Evolutionary conservation across 257 asterid genomes (phyloP), one percentile per base, ranked within the genome.

Genomic region (Solanum okadae): DNA sequence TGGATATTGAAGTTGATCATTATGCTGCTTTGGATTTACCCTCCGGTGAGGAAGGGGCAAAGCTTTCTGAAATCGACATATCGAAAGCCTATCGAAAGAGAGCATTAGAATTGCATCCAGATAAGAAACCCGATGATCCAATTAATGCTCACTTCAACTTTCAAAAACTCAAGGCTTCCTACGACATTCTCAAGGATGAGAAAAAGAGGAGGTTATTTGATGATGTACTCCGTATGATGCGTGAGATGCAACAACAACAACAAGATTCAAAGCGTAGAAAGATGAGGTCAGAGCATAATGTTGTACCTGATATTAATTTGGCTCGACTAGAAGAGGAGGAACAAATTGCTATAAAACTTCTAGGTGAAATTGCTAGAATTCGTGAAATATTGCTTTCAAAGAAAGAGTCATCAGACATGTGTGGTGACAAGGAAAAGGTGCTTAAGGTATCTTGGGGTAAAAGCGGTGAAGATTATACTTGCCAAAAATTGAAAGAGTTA

Each of bases 51-150:
- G 94, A 94, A 93, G 95, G 95, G 38, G 88, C 96, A 37, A 86
- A 63, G 78, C 93, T 94, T 75, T 87, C 94, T 1, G 93, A 92
- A 75, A 91, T 92, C 86, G 94, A 94, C 68, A 94, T 94, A 25
- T 90, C 86, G 27, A 94, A 94, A 90, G 94, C 95, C 37, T 94
- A 91, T 88, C 83, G 93, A 34, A 87, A 87, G 2, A 94, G 90
- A 91, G 95, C 95, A 34, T 91, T 91, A 83, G 94, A 91, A 89
- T 89, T 94, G 92, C 95, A 94, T 86, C 98, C 98, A 3, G 98
- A 94, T 87, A 94, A 94, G 93, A 91, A 93, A 44, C 95, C 78
- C 4, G 92, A 94, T 44, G 96, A 94, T 88, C 94, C 95, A 11
- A 63, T 63, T 63, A 88, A 91, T 71, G 96, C 96, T 1, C 92